These are phyloP conservation scores for Penicillium alfredii DNA, from an alignment of 495 filamentous ascomycete species.

Conservation along the genomic window DNA sequence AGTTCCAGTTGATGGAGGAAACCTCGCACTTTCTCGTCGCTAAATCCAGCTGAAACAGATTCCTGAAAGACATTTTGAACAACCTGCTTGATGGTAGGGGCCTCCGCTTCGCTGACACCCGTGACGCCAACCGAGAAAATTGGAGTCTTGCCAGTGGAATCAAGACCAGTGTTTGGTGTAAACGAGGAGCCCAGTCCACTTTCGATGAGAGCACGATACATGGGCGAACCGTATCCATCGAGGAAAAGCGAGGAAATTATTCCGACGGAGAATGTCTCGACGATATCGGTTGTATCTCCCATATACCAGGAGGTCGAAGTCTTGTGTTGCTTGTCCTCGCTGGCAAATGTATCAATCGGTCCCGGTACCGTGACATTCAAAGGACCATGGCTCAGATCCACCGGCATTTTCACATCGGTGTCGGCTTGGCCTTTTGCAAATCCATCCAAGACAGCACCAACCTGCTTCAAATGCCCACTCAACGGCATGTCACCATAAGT, in stretches of 20 bases:
- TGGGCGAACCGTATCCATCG: slow-evolving; percentile 90
- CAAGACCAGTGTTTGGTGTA: slow-evolving; percentile 88
- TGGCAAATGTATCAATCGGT: slow-evolving; percentile 82
- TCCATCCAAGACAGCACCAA: slow-evolving; percentile 61
- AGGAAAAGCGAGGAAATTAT: slow-evolving; percentile 76
- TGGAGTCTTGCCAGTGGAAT: slow-evolving; percentile 64
- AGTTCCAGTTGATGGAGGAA: slow-evolving; percentile 91
- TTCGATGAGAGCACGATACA: slow-evolving; percentile 89
- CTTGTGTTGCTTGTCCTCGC: slow-evolving; percentile 81
- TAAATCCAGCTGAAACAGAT: slow-evolving; percentile 68
- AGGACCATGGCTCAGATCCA: slow-evolving; percentile 63
- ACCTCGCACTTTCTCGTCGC: slow-evolving; percentile 81
- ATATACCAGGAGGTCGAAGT: slow-evolving; percentile 90
- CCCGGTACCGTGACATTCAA: slow-evolving; percentile 65
- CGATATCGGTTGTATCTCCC: slow-evolving; percentile 70
- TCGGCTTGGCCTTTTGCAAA: slow-evolving; percentile 68
- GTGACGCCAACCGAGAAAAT: slow-evolving; percentile 88
- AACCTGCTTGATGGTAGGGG: slow-evolving; percentile 66
- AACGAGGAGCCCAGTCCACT: slow-evolving; percentile 86
- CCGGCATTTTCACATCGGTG: slow-evolving; percentile 65
- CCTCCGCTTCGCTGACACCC: slow-evolving; percentile 73
- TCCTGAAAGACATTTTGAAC: slow-evolving; percentile 63
- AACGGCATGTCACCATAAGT: slow-evolving; percentile 95
- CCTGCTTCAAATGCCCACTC: slow-evolving; percentile 66
- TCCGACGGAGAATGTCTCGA: slow-evolving; percentile 80